Evolutionary conservation across 148 eudicot genomes (phyloP).

Genomic region (Cornus suecica): DNA sequence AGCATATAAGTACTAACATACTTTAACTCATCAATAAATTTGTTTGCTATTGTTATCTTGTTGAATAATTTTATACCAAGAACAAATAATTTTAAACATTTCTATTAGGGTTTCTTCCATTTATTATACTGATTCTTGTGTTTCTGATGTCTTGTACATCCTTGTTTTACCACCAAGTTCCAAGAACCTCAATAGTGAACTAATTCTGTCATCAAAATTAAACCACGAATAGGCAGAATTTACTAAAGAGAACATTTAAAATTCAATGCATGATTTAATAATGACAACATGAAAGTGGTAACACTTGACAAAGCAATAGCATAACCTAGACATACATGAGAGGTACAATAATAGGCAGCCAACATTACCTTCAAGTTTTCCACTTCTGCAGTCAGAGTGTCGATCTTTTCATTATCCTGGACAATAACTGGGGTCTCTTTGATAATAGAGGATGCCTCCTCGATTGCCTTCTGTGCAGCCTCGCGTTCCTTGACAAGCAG

Average conservation of each 20-base stretch:
- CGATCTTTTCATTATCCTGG: conserved; percentile 67
- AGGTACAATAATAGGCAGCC: background rate
- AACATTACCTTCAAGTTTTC: conserved; percentile 66
- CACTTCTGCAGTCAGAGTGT: conserved; percentile 60
- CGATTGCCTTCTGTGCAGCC: conserved; percentile 55
- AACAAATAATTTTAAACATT: no score
- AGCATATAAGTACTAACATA: no score
- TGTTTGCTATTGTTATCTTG: no score
- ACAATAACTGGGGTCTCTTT: conserved; percentile 68
- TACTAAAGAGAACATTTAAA: background rate
- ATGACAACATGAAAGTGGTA: conserved; percentile 4
- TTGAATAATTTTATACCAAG: no score
- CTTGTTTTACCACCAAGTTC: no score
- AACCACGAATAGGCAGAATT: background rate
- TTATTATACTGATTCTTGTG: no score
- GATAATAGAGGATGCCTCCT: conserved; percentile 51
- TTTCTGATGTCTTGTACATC: no score
- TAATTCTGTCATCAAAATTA: background rate
- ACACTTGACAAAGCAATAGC: background rate
- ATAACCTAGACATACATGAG: background rate
- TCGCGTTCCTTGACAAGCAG: conserved; percentile 62
- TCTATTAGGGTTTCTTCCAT: no score
- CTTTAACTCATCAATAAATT: no score
- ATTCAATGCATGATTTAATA: background rate
- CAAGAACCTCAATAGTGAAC: no score